A percentile compares a stretch with the other conserved stretches of the same genome.
These are phyloP conservation scores for Firmiana major DNA, from an alignment of 345 rosid genomes.

Conservation along the genomic window DNA sequence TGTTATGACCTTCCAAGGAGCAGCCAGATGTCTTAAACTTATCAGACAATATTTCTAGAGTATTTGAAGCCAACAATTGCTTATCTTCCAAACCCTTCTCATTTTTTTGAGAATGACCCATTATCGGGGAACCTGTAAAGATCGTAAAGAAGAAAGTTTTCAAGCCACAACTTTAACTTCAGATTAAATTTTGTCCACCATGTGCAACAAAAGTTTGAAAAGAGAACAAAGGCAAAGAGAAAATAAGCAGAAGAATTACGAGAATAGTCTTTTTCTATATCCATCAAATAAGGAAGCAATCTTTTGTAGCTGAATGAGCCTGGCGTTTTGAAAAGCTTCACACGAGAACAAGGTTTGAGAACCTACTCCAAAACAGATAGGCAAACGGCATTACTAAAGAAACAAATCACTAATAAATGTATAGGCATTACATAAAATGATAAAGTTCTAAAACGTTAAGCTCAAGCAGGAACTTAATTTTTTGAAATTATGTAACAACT, in stretches of 20 bases:
- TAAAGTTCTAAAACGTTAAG: neutral
- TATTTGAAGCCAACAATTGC: neutral
- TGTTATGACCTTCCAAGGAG: neutral
- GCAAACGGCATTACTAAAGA: neutral
- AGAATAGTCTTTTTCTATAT: slow-evolving; percentile 32
- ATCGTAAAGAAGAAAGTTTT: neutral
- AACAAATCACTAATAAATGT: neutral
- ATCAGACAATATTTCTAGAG: neutral
- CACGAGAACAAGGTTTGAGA: slow-evolving; percentile 29
- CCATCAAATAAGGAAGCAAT: slow-evolving; percentile 75
- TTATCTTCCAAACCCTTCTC: neutral
- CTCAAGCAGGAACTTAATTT: neutral
- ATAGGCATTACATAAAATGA: neutral
- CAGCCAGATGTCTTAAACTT: neutral
- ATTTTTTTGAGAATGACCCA: neutral
- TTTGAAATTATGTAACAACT: neutral
- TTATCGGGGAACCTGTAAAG: neutral
- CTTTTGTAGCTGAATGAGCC: slow-evolving; percentile 62
- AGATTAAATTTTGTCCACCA: neutral
- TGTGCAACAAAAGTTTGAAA: neutral
- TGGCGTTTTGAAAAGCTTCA: slow-evolving; percentile 45
- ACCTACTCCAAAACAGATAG: slow-evolving; percentile 23
- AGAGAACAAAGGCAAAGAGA: neutral
- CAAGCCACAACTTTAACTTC: neutral
- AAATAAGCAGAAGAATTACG: slow-evolving; percentile 27